Base-by-base conservation (phyloP, 768 basidiomycete species). In the Phaeotremella skinneri region DNA sequence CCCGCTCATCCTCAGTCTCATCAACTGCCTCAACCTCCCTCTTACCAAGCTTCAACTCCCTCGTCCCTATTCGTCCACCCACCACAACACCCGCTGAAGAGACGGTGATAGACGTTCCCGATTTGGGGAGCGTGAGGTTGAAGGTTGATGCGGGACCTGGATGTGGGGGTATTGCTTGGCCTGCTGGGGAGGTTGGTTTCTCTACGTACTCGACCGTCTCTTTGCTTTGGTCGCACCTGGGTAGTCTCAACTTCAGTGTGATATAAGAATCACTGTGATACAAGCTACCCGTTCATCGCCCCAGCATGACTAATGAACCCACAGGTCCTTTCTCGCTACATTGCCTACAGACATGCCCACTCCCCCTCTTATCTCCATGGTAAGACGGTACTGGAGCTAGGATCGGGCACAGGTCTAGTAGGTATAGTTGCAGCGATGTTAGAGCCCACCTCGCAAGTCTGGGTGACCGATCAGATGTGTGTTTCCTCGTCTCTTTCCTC, bases 81-180 rank as follows among this genome's bases (percentile, higher is more conserved):
- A 74, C 72, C 2, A 72, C 73, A 0, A 59, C 60, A 17, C 56
- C 61, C 9, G 52, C 39, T 9, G 69, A 73, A 50, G 69, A 75
- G 55, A 66, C 62, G n/a, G 21, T 32, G 2, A 51, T 77, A 2
- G 20, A 21, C 14, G 58, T 76, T 11, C 54, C 54, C 2, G 62
- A 60, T 7, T 53, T 75, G 34, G 20, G 30, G 4, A 29, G 37
- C 17, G 64, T 78, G 4, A 63, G 70, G 51, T 81, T 93, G 37
- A 78, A 80, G 21, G 82, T 92, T 2, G 90, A 93, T 73, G 85
- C 90, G 6, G 81, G 85, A 42, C 89, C 89, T 17, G 92, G 92
- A 0, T 96, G 92, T 74, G 92, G 92, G 14, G 92, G 92, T 3
- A 83, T 92, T 37, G 85, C 89, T 2, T 94, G 92, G 92, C 90